These are phyloP conservation scores for Fusarium coffeatum DNA, from an alignment of 2,329 filamentous ascomycete genomes.

Conservation along the genomic window DNA sequence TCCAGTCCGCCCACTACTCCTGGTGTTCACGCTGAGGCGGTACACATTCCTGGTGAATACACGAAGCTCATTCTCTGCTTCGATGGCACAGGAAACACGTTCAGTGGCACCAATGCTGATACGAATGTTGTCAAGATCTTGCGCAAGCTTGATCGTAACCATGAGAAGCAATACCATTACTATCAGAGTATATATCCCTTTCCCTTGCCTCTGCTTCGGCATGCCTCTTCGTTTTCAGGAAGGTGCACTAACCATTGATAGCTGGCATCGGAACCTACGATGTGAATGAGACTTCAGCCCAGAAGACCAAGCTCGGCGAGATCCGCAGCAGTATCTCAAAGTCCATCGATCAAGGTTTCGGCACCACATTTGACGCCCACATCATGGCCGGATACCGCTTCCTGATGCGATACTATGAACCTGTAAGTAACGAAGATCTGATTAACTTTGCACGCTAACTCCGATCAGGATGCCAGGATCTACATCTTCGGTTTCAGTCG, in stretches of 20 bases:
- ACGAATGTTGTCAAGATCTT: conserved; percentile 66
- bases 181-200: conserved; percentile 57
- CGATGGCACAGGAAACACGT: conserved; percentile 61
- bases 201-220: too few species aligned
- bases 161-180: conserved; percentile 59
- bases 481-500: conserved; percentile 67
- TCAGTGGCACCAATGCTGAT: conserved; percentile 59
- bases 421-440: conserved; percentile 41
- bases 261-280: conserved; percentile 64
- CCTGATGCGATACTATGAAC: conserved; percentile 63
- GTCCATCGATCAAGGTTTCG: conserved; percentile 57
- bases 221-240: too few species aligned
- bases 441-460: rapidly evolving
- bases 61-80: conserved; percentile 60
- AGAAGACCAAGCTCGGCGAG: conserved; percentile 51
- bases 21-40: not conserved
- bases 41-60: not conserved
- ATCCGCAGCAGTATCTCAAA: conserved; percentile 52
- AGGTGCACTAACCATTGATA: conserved; percentile 12
- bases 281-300: conserved; percentile 54
- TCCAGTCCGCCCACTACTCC: not conserved
- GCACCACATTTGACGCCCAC: conserved; percentile 62
- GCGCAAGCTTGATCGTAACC: conserved; percentile 58
- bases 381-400: conserved; percentile 65
- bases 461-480: conserved; percentile 57